A percentile compares a stretch with the other conserved stretches of the same genome.
Evolutionary conservation across 2,329 filamentous ascomycete species (phyloP).

Genomic region (Fonsecaea nubica): DNA sequence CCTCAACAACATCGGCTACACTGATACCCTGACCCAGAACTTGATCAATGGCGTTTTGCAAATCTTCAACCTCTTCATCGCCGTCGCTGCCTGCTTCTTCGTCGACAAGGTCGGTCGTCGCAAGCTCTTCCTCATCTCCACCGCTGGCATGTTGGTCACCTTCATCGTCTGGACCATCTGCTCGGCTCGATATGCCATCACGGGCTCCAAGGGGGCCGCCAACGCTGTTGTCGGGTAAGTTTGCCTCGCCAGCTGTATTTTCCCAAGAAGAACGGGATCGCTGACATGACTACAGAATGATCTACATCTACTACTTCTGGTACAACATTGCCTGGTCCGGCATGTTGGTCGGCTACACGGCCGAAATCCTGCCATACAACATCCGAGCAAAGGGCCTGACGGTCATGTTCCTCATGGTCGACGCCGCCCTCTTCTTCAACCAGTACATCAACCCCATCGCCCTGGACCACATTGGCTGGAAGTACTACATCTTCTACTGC

Average conservation of each 20-base stretch:
- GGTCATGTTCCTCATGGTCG: constrained; percentile 46
- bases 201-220: constrained; percentile 44
- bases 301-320: constrained; percentile 53
- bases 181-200: constrained; percentile 47
- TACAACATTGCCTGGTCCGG: constrained; percentile 51
- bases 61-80: constrained; percentile 49
- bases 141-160: constrained; percentile 52
- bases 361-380: constrained; percentile 58
- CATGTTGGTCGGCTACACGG: constrained; percentile 50
- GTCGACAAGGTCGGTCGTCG: constrained; percentile 54
- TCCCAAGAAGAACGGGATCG: neutral
- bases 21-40: constrained; percentile 47
- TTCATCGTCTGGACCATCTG: constrained; percentile 54
- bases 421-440: constrained; percentile 47
- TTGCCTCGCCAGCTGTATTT: no score
- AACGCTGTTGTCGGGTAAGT: constrained; percentile 47
- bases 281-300: constrained; percentile 40
- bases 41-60: constrained; percentile 52
- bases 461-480: constrained; percentile 44
- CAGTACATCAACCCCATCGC: constrained; percentile 48
- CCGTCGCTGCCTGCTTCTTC: constrained; percentile 48
- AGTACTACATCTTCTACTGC: constrained; percentile 50
- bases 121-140: constrained; percentile 52
- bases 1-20: constrained; percentile 49
- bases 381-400: constrained; percentile 58